Percentiles rank a stretch among this genome's conserved stretches.
Evolutionary conservation across 2,329 filamentous ascomycete species (phyloP).

Genomic region (Colletotrichum caudatum): DNA sequence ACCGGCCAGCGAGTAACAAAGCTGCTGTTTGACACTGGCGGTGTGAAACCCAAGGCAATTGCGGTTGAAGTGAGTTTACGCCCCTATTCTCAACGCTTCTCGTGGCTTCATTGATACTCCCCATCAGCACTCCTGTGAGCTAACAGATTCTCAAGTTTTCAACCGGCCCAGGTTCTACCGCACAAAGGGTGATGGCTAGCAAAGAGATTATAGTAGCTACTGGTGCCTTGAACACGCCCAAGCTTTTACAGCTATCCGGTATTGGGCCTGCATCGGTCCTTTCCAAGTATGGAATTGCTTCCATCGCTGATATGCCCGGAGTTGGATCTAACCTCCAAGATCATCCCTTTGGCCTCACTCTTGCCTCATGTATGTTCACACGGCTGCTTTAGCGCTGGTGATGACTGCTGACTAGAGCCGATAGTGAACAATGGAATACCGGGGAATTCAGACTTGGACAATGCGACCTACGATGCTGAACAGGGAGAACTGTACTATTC

Average conservation of each 20-base stretch:
- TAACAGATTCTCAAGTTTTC: conserved; percentile 12
- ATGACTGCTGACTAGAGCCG: not conserved
- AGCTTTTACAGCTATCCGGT: conserved; percentile 62
- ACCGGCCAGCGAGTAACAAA: conserved; percentile 41
- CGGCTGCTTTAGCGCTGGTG: too few relatives aligned
- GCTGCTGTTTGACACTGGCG: conserved; percentile 40
- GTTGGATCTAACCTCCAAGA: conserved; percentile 38
- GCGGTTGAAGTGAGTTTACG: conserved; percentile 44
- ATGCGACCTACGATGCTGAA: conserved; percentile 51
- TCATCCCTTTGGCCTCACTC: conserved; percentile 16
- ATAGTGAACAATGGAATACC: conserved; percentile 1
- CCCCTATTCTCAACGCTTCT: conserved; percentile 13
- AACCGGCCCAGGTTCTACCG: not conserved
- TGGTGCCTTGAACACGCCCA: conserved; percentile 55
- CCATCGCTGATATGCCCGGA: conserved; percentile 15
- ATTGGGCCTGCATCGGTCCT: conserved; percentile 57
- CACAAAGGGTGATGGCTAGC: conserved; percentile 4
- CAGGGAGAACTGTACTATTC: conserved; percentile 49
- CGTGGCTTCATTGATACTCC: not conserved
- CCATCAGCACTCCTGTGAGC: conserved; percentile 21
- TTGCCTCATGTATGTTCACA: conserved; percentile 1
- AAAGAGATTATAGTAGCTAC: conserved; percentile 58
- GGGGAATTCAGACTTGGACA: conserved; percentile 44
- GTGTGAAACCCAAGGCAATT: conserved; percentile 36
- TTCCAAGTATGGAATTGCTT: conserved; percentile 51